Evolutionary conservation across 495 filamentous ascomycete genomes (phyloP).

Genomic region (Articulospora tetracladia): DNA sequence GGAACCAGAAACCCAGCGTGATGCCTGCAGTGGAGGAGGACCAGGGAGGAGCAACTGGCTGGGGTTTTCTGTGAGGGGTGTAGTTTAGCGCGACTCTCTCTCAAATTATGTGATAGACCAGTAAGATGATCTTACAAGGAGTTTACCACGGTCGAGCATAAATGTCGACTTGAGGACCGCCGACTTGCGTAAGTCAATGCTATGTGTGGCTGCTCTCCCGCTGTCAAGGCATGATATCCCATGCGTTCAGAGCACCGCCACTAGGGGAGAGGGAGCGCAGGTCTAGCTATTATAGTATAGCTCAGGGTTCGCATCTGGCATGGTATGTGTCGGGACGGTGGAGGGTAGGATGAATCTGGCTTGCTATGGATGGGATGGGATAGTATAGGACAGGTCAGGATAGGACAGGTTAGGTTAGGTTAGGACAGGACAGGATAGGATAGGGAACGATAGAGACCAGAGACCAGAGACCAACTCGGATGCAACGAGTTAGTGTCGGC

Average conservation of each 20-base stretch:
- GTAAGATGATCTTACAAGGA: neutral
- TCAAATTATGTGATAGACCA: neutral
- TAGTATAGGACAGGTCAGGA: no score
- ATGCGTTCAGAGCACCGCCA: neutral
- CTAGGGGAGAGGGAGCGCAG: neutral
- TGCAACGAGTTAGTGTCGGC: no score
- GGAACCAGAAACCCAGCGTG: neutral
- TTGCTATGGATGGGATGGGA: no score
- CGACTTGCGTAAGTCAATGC: neutral
- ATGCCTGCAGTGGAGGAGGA: neutral
- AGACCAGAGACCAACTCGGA: no score
- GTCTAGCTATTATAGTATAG: no score
- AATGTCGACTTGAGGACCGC: neutral
- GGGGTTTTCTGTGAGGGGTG: neutral
- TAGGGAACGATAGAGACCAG: no score
- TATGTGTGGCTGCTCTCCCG: neutral
- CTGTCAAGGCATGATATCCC: neutral
- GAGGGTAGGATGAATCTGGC: no score
- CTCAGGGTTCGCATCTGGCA: no score
- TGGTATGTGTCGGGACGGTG: no score
- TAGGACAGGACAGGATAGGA: no score
- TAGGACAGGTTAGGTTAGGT: no score
- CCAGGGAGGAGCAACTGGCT: neutral
- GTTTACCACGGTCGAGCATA: neutral
- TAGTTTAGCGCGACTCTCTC: neutral